Evolutionary conservation across 169 alveolate species (phyloP).

Genomic region (Plasmodium knowlesi): DNA sequence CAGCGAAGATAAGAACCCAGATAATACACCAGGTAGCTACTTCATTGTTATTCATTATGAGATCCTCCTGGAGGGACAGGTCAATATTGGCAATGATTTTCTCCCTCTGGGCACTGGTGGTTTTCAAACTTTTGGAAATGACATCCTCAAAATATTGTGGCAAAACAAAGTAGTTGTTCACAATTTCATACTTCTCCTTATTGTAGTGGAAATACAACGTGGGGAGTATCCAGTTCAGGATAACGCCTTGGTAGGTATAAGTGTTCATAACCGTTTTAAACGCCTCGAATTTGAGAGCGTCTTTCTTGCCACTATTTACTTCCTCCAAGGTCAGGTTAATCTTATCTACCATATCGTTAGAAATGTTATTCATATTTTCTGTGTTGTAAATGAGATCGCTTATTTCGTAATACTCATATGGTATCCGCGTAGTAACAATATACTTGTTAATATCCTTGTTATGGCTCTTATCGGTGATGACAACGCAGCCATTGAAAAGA

Average conservation of each 20-base stretch:
- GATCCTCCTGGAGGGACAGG: slow-evolving; percentile 64
- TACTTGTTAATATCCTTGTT: slow-evolving; percentile 54
- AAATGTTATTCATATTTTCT: slow-evolving; percentile 36
- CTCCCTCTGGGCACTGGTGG: slow-evolving; percentile 69
- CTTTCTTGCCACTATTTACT: slow-evolving; percentile 35
- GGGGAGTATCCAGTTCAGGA: slow-evolving; percentile 64
- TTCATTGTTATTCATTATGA: slow-evolving; percentile 71
- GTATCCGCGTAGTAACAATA: slow-evolving; percentile 36
- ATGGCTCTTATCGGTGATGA: slow-evolving; percentile 63
- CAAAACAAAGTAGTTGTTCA: slow-evolving; percentile 42
- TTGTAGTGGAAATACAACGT: slow-evolving; percentile 57
- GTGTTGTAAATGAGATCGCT: slow-evolving; percentile 36
- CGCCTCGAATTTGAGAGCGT: slow-evolving; percentile 21
- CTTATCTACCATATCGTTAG: slow-evolving; percentile 9
- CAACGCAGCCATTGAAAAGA: slow-evolving; percentile 52
- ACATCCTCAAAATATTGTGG: slow-evolving; percentile 67
- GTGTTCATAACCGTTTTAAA: slow-evolving; percentile 53
- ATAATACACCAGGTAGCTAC: slow-evolving; percentile 49
- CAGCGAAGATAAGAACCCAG: slow-evolving; percentile 45
- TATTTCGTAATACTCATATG: slow-evolving; percentile 70
- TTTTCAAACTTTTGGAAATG: slow-evolving; percentile 59
- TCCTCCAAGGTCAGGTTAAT: slow-evolving; percentile 30
- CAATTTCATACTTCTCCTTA: slow-evolving; percentile 50
- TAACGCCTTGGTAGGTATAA: slow-evolving; percentile 46
- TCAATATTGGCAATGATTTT: slow-evolving; percentile 72